Conservation (phyloP, 2,329 filamentous ascomycete genomes). For the Fusarium chuoi region DNA sequence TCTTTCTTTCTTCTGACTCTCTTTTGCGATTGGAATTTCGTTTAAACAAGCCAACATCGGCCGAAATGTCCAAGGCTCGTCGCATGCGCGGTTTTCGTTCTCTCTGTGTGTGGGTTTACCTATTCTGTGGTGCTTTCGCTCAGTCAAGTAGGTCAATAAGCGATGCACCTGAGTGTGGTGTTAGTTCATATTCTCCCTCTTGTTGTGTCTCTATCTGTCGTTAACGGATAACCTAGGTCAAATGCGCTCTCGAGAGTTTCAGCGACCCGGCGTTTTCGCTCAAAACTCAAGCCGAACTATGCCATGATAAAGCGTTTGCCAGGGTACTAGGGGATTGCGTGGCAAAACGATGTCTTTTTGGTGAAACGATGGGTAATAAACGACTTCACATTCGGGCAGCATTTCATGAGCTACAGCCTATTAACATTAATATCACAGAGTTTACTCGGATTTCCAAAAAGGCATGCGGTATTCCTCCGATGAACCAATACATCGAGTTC, state of each 20-base stretch:
- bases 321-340: neutral
- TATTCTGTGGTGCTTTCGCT: neutral
- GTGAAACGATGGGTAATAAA: neutral
- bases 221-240: neutral
- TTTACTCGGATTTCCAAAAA: neutral
- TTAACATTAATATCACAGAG: neutral
- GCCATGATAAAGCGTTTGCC: neutral
- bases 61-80: neutral
- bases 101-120: neutral
- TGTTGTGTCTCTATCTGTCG: accelerated
- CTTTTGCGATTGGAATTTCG: accelerated
- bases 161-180: neutral
- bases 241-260: neutral
- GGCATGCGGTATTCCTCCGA: neutral
- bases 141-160: neutral
- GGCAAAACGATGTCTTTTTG: neutral
- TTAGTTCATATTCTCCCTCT: neutral
- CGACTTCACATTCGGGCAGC: too few relatives aligned
- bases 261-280: neutral
- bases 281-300: neutral
- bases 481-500: neutral
- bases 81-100: neutral
- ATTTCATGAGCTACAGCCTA: neutral
- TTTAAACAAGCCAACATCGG: neutral
- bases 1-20: accelerated